These are phyloP conservation scores for Cornus suecica DNA, from an alignment of 148 eudicot species.

Conservation along the genomic window DNA sequence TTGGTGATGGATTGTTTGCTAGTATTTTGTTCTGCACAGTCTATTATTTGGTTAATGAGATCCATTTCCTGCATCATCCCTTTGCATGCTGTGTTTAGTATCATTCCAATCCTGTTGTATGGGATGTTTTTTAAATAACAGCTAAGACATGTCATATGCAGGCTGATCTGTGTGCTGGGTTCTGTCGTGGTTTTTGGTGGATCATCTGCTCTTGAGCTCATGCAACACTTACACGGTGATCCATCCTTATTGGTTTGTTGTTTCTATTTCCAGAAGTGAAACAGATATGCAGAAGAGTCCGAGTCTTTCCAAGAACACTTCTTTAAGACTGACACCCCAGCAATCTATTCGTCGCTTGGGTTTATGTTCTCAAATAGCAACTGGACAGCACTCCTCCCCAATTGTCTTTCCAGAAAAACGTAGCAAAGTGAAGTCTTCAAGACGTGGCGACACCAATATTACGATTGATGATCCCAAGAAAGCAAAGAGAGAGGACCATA, in stretches of 20 bases:
- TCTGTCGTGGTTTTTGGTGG: background rate
- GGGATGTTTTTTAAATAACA: background rate
- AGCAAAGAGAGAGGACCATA: constrained; percentile 72
- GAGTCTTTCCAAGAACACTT: constrained; percentile 62
- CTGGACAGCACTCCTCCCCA: constrained; percentile 89
- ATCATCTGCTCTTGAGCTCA: background rate
- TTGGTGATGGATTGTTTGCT: background rate
- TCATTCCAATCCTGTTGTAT: background rate
- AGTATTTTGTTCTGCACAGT: background rate
- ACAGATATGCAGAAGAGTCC: constrained; percentile 73
- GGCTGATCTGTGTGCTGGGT: background rate
- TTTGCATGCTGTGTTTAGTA: background rate
- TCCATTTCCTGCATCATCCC: background rate
- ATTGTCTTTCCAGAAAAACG: constrained; percentile 98
- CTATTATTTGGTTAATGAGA: background rate
- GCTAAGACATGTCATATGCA: background rate
- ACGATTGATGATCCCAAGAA: constrained; percentile 53
- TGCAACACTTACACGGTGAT: constrained; percentile 7
- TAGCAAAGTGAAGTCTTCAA: constrained; percentile 60
- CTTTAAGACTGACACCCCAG: constrained; percentile 67
- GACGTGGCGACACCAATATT: constrained; percentile 31
- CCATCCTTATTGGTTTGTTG: constrained; percentile 10
- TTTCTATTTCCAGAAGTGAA: constrained; percentile 11
- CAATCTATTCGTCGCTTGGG: constrained; percentile 82
- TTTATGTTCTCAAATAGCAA: constrained; percentile 77